These are phyloP conservation scores for Epichloe elymi DNA, from an alignment of 2,329 filamentous ascomycete species.

Conservation along the genomic window DNA sequence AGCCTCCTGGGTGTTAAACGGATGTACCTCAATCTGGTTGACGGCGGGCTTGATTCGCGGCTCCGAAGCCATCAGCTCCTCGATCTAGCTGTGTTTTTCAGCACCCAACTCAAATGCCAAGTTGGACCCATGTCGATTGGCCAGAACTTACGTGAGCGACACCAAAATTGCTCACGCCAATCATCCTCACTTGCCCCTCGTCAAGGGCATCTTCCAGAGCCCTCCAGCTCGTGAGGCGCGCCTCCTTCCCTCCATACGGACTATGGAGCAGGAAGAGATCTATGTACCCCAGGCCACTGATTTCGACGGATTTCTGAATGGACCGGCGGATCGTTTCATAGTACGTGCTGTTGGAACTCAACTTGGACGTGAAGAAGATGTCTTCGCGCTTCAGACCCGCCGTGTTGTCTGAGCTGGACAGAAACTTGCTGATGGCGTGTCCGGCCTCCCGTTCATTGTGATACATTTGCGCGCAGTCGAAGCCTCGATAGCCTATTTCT, in stretches of 20 bases:
- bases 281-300: conserved; percentile 58
- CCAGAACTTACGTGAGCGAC: too few relatives aligned
- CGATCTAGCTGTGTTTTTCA: too few relatives aligned
- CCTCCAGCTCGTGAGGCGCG: too few relatives aligned
- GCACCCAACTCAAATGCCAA: too few relatives aligned
- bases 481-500: conserved; percentile 35
- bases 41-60: conserved; percentile 41
- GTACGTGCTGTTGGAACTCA: conserved; percentile 48
- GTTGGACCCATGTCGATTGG: too few relatives aligned
- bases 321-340: conserved; percentile 56
- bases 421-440: conserved; percentile 45
- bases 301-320: conserved; percentile 51
- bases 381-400: conserved; percentile 48
- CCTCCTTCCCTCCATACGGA: conserved; percentile 57
- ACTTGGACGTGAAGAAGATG: conserved; percentile 70
- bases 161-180: too few relatives aligned
- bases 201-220: too few relatives aligned
- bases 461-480: conserved; percentile 43
- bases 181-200: too few relatives aligned
- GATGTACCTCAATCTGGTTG: conserved; percentile 74
- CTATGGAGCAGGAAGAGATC: conserved; percentile 71
- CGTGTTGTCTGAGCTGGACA: conserved; percentile 34
- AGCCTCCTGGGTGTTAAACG: conserved; percentile 60
- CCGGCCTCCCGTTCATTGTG: conserved; percentile 61
- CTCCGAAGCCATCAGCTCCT: too few relatives aligned